Evolutionary conservation across 2,329 filamentous ascomycete species (phyloP), one percentile per base, ranked within the genome.

Genomic region (Calcarisporium arbuscula): DNA sequence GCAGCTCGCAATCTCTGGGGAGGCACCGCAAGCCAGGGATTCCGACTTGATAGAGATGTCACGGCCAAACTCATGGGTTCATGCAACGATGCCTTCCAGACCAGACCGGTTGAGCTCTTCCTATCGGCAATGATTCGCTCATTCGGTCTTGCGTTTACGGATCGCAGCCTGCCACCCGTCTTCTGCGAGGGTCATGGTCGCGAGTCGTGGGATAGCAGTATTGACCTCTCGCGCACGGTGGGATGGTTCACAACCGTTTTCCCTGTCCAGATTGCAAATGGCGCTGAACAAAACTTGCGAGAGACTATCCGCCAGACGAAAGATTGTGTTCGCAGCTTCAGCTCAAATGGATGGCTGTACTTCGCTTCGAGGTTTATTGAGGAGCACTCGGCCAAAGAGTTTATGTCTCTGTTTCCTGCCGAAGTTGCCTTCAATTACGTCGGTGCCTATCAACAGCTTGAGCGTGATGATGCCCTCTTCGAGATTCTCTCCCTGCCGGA

Each of bases 371-470:
- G 22, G 14, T 25, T 25, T 25, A 14, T 14, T 14, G 22, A 25
- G 14, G 22, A 25, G 14, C 10, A 25, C 14, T 10, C 10, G 10
- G 22, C 22, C 10, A 9, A 14, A 10, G 22, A 9, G 10, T 14
- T 10, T 14, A 10, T 14, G 10, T 14, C 10, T 10, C 10, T 14
- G 14, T 25, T 25, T 25, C 22, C 53, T 1, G 58, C 65, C 36
- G 68, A 72, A 41, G 43, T 71, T 1, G 45, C 65, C 0, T 69
- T 71, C 53, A 70, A 71, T 43, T 71, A 66, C 39, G 27, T 17
- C 8, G 38, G 67, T 2, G 55, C 57, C 14, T 67, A 60, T 37
- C 65, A 69, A 42, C 61, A 67, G 25, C 52, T 66, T 4, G 63
- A 68, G 33, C 48, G 56, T 1, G 43, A 50, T 4, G 58, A 55